Conservation (phyloP, 2,329 filamentous ascomycete species). For the Penicillium sp. region DNA sequence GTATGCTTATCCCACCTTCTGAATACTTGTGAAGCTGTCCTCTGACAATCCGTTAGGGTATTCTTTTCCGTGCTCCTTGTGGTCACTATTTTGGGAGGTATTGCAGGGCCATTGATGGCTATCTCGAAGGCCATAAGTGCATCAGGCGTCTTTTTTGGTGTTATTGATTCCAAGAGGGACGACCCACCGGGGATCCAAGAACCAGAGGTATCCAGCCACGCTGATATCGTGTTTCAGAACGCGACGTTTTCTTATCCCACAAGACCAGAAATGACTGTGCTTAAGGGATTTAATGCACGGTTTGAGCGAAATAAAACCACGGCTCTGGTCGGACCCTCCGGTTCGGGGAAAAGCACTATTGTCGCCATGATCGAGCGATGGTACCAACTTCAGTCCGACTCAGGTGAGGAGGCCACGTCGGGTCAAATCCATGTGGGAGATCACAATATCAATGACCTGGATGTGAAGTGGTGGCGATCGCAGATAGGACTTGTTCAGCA, state of each 20-base stretch:
- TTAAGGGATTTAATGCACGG: slow-evolving; percentile 32
- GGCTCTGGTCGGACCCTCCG: slow-evolving; percentile 46
- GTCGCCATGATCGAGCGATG: slow-evolving; percentile 43
- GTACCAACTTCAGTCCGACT: slow-evolving; percentile 31
- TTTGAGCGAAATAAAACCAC: slow-evolving; percentile 39
- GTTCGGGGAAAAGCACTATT: slow-evolving; percentile 47
- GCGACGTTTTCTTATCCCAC: slow-evolving; percentile 1
- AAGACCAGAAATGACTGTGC: neutral
- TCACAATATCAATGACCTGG: slow-evolving; percentile 53
- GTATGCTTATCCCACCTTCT: slow-evolving; percentile 15
- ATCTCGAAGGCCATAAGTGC: slow-evolving; percentile 35
- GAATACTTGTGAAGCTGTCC: neutral
- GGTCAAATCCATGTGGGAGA: slow-evolving; percentile 56
- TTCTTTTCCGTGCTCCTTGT: slow-evolving; percentile 35
- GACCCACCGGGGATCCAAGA: slow-evolving; percentile 30
- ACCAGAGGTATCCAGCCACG: neutral
- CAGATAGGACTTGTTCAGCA: slow-evolving; percentile 65
- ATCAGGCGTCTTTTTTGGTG: slow-evolving; percentile 29
- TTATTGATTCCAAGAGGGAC: slow-evolving; percentile 27
- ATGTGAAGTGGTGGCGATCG: slow-evolving; percentile 60
- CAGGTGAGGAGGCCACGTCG: slow-evolving; percentile 3
- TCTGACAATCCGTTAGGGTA: slow-evolving; percentile 21
- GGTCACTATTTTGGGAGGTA: slow-evolving; percentile 24
- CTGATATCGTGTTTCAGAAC: neutral
- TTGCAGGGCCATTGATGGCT: slow-evolving; percentile 33